Evolutionary conservation across 805 yeast species (phyloP), one percentile per base, ranked within the genome.

Genomic region (Wickerhamiella qilinensis): DNA sequence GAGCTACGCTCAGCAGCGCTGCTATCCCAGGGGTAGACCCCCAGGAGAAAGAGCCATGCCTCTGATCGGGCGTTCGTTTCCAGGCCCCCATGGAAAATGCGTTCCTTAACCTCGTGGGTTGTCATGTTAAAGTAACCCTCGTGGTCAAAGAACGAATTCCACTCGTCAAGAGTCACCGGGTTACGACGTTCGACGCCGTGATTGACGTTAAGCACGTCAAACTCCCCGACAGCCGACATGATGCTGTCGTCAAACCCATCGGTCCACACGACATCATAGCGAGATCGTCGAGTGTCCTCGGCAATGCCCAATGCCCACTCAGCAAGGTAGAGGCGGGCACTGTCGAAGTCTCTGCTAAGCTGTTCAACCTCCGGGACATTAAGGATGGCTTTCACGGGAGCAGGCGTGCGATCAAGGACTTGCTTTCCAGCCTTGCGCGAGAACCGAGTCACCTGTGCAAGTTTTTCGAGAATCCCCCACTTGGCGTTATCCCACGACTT

Each of bases 221-320:
- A 57, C 37, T 59, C 65, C 20, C 62, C 65, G 5, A 48, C 58
- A 16, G 51, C 50, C 6, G 54, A 42, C 19, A 47, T 54, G 18
- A 52, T 37, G 8, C 48, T 39, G 24, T 54, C 57, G 12, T 55
- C 51, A 21, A 43, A 48, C 12, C 54, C 51, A 29, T 55, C 59
- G 20, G 55, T 52, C 63, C 63, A 60, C 15, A 59, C 57, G 20
- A 63, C 52, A 30, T 52, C 48, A 22, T 53, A 55, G 43, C 56
- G 60, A 49, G 65, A 57, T 40, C 72, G 69, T 47, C 75, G 85
- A 2, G 94, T 91, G 55, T 88, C 93, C 49, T 85, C 86, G 49
- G 88, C 91, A 8, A 91, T 91, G 21, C 83, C 83, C 48, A 83
- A 69, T 0, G 97, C 96, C 97, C 97, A 91, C 60, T 85, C 86